phyloP scores from a whole-genome alignment of 805 yeast genomes.

The Ogataea paradorogensis region DNA sequence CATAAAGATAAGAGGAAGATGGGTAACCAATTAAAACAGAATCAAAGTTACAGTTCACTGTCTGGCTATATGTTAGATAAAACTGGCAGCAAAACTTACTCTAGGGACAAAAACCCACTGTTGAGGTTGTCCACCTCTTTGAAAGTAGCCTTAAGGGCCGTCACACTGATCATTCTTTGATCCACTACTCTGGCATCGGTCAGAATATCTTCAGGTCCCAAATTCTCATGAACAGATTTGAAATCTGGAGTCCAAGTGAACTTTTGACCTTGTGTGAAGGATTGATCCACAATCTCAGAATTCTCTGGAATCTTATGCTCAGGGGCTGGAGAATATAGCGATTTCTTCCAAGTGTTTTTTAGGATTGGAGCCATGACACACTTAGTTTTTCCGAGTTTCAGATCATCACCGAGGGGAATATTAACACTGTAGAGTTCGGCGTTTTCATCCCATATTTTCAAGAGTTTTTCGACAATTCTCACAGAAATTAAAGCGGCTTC shows the following conservation, averaged over 20 bases:
- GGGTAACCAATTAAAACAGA: slow-evolving; percentile 7
- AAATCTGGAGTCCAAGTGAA: slow-evolving; percentile 88
- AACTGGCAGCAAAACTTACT: slow-evolving; percentile 33
- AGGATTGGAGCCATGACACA: slow-evolving; percentile 75
- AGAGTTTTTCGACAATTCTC: slow-evolving; percentile 57
- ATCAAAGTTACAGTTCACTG: slow-evolving; percentile 5
- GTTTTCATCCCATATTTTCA: slow-evolving; percentile 51
- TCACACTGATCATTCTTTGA: slow-evolving; percentile 60
- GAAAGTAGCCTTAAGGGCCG: slow-evolving; percentile 73
- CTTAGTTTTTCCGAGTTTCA: slow-evolving; percentile 55
- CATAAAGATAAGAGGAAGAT: slow-evolving; percentile 37
- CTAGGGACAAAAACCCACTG: slow-evolving; percentile 55
- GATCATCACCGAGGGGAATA: slow-evolving; percentile 63
- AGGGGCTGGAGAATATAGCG: slow-evolving; percentile 19
- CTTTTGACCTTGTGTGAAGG: slow-evolving; percentile 40
- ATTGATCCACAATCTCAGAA: slow-evolving; percentile 48
- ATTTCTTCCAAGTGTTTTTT: slow-evolving; percentile 68
- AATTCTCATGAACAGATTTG: slow-evolving; percentile 56
- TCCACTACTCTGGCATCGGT: slow-evolving; percentile 72
- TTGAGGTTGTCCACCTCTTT: slow-evolving; percentile 45
- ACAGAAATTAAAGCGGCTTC: slow-evolving; percentile 72
- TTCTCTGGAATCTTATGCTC: slow-evolving; percentile 11
- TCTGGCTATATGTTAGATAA: slow-evolving; percentile 9
- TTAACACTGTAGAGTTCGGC: slow-evolving; percentile 81
- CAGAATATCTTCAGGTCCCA: slow-evolving; percentile 40